These are phyloP conservation scores for Leptodermis oblonga DNA, from an alignment of 257 asterid genomes.

Conservation along the genomic window DNA sequence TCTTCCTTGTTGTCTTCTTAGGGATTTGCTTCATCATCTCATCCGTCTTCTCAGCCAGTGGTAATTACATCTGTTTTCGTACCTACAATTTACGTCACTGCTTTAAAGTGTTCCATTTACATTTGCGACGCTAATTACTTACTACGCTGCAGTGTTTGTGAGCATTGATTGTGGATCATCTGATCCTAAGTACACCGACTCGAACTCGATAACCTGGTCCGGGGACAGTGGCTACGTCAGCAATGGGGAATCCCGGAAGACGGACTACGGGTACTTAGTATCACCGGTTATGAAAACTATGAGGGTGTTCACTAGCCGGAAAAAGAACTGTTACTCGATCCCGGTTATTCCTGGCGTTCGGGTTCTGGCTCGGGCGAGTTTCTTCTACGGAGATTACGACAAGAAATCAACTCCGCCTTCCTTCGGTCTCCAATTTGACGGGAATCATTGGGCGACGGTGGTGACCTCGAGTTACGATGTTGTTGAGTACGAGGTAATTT, in stretches of 20 bases:
- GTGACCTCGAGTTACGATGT: constrained; percentile 15
- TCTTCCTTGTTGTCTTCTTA: constrained; percentile 13
- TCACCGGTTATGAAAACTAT: constrained; percentile 40
- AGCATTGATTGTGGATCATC: constrained; percentile 47
- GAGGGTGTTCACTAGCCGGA: constrained; percentile 40
- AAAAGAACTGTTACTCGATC: constrained; percentile 45
- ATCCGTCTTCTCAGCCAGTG: constrained; percentile 21
- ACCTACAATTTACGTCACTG: no score
- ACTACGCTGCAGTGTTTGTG: constrained; percentile 21
- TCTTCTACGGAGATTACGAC: constrained; percentile 69
- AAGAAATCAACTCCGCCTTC: constrained; percentile 45
- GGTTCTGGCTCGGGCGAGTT: constrained; percentile 50
- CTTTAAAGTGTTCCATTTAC: no score
- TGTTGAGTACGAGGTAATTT: constrained; percentile 36
- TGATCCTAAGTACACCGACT: constrained; percentile 14
- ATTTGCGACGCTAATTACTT: no score
- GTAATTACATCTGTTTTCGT: background rate
- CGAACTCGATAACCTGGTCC: constrained; percentile 24
- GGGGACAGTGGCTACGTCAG: constrained; percentile 22
- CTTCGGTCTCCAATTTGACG: constrained; percentile 52
- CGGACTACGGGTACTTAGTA: constrained; percentile 18
- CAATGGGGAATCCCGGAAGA: constrained; percentile 20
- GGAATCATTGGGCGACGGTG: constrained; percentile 47
- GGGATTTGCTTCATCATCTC: constrained; percentile 18
- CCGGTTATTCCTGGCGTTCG: constrained; percentile 22